Percentiles rank a stretch among this genome's conserved stretches.
Conservation (phyloP, 139 green algal species). For the Penium margaritaceum region DNA sequence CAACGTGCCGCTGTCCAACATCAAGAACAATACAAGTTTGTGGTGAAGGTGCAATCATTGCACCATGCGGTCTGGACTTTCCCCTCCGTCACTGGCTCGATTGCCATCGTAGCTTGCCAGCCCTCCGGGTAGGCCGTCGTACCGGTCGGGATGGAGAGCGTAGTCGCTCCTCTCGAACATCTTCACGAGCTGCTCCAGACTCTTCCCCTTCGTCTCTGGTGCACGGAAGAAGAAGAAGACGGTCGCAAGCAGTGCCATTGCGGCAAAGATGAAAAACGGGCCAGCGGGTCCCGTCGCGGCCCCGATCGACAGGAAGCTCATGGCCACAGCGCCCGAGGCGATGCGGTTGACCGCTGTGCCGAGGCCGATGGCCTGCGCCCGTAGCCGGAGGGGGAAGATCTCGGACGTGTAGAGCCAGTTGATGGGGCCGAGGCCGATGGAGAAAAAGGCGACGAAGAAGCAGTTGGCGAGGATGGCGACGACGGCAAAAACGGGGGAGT, state of each 20-base stretch:
- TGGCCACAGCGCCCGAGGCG: conserved; percentile 32
- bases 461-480: conserved; percentile 30
- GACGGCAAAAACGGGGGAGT: neutral
- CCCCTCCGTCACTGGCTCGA: too few relatives aligned
- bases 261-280: conserved; percentile 43
- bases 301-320: conserved; percentile 39
- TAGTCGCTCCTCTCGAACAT: conserved; percentile 20
- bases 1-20: too few relatives aligned
- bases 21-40: too few relatives aligned
- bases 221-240: conserved; percentile 42
- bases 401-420: conserved; percentile 40
- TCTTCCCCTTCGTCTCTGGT: conserved; percentile 50
- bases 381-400: conserved; percentile 42
- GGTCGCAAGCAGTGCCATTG: conserved; percentile 6
- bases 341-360: conserved; percentile 35
- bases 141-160: too few relatives aligned
- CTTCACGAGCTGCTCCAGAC: conserved; percentile 46
- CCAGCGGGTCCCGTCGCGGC: conserved; percentile 22
- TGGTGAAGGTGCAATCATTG: too few relatives aligned
- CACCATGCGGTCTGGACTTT: too few relatives aligned
- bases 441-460: conserved; percentile 44
- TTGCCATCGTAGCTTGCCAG: too few relatives aligned
- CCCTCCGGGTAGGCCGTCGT: too few relatives aligned
- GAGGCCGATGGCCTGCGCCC: conserved; percentile 30
- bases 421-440: conserved; percentile 41